Evolutionary conservation across 352 stramenopile genomes (phyloP).

Genomic region (Globisporangium camurandrum): DNA sequence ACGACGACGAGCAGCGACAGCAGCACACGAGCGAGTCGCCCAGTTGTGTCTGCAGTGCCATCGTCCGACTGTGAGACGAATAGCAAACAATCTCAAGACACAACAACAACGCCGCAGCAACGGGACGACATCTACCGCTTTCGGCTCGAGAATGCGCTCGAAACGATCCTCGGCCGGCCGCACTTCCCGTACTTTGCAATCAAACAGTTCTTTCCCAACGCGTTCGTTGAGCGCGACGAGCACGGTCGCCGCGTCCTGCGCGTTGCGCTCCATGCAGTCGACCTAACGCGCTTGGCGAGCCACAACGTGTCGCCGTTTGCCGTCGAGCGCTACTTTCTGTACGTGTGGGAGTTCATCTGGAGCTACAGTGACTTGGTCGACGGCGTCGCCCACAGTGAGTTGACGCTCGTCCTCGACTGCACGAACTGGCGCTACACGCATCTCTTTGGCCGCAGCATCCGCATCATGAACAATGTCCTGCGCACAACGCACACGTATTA

Average conservation of each 20-base stretch:
- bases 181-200: conserved; percentile 28
- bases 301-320: conserved; percentile 26
- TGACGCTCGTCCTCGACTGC: conserved; percentile 26
- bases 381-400: conserved; percentile 19
- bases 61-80: not conserved
- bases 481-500: conserved; percentile 20
- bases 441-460: conserved; percentile 18
- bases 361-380: conserved; percentile 28
- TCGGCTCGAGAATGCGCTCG: conserved; percentile 28
- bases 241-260: conserved; percentile 18
- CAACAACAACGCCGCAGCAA: too few relatives aligned
- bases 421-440: conserved; percentile 17
- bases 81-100: not conserved
- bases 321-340: conserved; percentile 27
- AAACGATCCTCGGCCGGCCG: conserved; percentile 27
- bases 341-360: conserved; percentile 44
- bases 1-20: not conserved
- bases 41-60: not conserved
- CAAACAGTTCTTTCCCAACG: conserved; percentile 24
- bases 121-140: conserved; percentile 19
- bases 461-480: conserved; percentile 19
- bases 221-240: conserved; percentile 18
- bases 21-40: not conserved
- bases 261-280: conserved; percentile 14
- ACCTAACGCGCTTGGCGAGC: conserved; percentile 11